Percentiles rank a stretch among this genome's conserved stretches.
phyloP scores from a whole-genome alignment of 164 flowering plant genomes.

The Magnolia changhungtana region DNA sequence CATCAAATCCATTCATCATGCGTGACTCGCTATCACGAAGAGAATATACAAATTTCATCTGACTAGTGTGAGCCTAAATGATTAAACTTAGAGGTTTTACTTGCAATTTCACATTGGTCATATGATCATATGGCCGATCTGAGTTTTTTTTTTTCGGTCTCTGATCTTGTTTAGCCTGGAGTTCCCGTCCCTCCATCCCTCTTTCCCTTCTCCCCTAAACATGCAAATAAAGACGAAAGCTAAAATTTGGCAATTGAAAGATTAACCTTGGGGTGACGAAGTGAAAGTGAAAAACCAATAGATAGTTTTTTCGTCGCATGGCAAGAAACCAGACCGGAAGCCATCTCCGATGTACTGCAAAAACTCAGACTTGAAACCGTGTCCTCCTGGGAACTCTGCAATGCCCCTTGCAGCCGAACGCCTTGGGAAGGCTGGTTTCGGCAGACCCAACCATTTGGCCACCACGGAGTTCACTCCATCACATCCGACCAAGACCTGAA shows the following conservation, averaged over 20 bases:
- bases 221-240: not conserved
- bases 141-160: not conserved
- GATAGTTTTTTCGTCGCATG: constrained; percentile 36
- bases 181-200: too few relatives aligned
- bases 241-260: not conserved
- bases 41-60: too few relatives aligned
- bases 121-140: not conserved
- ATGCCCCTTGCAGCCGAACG: constrained; percentile 41
- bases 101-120: not conserved
- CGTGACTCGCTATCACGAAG: too few relatives aligned
- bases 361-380: constrained; percentile 38
- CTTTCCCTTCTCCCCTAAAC: not conserved
- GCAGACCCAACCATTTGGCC: constrained; percentile 40
- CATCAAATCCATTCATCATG: too few relatives aligned
- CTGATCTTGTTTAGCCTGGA: not conserved
- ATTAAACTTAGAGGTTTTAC: too few relatives aligned
- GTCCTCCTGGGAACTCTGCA: constrained; percentile 25
- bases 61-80: too few relatives aligned
- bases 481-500: constrained; percentile 47
- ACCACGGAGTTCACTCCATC: constrained; percentile 59
- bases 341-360: constrained; percentile 43
- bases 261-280: constrained; percentile 26
- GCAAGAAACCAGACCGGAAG: constrained; percentile 41
- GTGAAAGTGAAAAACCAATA: constrained; percentile 56
- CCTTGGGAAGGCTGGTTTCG: constrained; percentile 27